phyloP scores from a whole-genome alignment of 106 monocot species.

The Dioscorea alata region DNA sequence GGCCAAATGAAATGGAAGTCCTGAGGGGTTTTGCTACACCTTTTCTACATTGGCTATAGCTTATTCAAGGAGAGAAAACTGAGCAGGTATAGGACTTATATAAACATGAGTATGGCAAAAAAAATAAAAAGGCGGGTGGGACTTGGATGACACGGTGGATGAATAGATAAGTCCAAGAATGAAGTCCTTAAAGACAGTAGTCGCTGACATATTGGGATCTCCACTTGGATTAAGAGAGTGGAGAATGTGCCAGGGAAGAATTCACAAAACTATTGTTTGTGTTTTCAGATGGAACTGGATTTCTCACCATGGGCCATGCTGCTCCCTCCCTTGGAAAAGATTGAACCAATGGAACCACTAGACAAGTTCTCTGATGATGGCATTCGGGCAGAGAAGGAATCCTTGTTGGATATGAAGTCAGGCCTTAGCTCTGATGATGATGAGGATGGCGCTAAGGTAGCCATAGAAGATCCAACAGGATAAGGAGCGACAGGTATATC shows the following conservation, averaged over 20 bases:
- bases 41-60: constrained; percentile 9
- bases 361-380: constrained; percentile 21
- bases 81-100: constrained; percentile 1
- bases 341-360: constrained; percentile 36
- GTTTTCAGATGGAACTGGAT: constrained; percentile 12
- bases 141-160: background rate
- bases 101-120: background rate
- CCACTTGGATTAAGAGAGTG: background rate
- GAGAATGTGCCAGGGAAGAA: background rate
- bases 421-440: constrained; percentile 57
- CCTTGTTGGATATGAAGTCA: constrained; percentile 28
- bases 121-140: background rate
- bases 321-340: constrained; percentile 33
- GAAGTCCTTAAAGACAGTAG: too few species aligned
- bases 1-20: background rate
- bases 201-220: background rate
- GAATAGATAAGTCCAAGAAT: background rate
- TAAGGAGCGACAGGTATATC: constrained; percentile 68
- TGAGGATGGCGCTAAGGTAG: constrained; percentile 58
- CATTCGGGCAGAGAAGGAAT: constrained; percentile 26
- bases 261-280: too few species aligned
- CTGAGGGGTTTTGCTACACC: background rate
- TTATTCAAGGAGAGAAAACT: constrained; percentile 1
- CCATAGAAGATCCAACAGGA: constrained; percentile 41
- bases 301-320: constrained; percentile 15